phyloP scores from a whole-genome alignment of 306 rosid genomes.

The Aeschynomene evenia region DNA sequence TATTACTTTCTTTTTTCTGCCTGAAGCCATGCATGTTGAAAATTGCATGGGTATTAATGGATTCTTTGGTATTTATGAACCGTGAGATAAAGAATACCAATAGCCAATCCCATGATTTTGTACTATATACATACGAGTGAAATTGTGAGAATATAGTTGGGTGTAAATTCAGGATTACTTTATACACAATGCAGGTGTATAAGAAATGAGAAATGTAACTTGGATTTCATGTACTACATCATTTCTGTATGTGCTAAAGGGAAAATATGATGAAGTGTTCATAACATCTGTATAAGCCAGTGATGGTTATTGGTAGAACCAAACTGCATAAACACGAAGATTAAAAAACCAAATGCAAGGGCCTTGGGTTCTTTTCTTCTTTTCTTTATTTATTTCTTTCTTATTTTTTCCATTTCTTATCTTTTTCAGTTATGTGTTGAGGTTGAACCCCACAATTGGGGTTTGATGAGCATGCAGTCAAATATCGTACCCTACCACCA shows the following conservation, averaged over 20 bases:
- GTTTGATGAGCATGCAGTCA: neutral
- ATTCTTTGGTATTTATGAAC: slow-evolving; percentile 35
- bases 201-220: slow-evolving; percentile 16
- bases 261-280: neutral
- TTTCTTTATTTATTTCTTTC: too few relatives aligned
- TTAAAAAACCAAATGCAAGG: too few relatives aligned
- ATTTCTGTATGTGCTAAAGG: neutral
- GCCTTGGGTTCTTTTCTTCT: neutral
- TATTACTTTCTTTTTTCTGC: slow-evolving; percentile 23
- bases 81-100: slow-evolving; percentile 9
- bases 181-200: slow-evolving; percentile 10
- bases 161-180: slow-evolving; percentile 26
- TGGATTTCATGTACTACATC: neutral
- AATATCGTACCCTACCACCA: neutral
- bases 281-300: too few relatives aligned
- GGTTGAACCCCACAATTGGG: neutral
- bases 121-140: slow-evolving; percentile 28
- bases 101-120: slow-evolving; percentile 31
- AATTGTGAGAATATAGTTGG: slow-evolving; percentile 19
- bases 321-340: neutral
- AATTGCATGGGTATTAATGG: slow-evolving; percentile 33
- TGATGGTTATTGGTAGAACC: neutral
- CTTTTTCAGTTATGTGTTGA: too few relatives aligned
- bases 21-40: neutral
- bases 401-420: too few relatives aligned